Percentiles rank a stretch among this genome's conserved stretches.
Evolutionary conservation across 345 rosid genomes (phyloP).

Genomic region (Pelargonium nanum): DNA sequence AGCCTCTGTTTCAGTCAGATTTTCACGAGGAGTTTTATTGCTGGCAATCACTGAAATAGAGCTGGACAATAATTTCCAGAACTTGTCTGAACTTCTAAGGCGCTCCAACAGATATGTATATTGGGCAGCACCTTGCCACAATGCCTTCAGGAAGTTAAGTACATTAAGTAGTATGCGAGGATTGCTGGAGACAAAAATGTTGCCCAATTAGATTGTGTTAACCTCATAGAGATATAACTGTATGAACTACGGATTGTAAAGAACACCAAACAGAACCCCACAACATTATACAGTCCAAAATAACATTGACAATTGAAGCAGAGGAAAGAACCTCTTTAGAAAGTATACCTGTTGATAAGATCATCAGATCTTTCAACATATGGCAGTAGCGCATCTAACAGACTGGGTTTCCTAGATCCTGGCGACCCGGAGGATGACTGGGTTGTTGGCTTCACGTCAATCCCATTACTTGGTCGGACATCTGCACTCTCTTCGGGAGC

Average conservation of each 20-base stretch:
- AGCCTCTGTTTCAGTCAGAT: constrained; percentile 31
- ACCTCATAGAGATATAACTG: constrained; percentile 1
- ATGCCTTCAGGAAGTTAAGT: constrained; percentile 63
- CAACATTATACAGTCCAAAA: background rate
- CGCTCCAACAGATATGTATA: constrained; percentile 41
- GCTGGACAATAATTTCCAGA: constrained; percentile 61
- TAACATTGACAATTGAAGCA: background rate
- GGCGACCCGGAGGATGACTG: constrained; percentile 23
- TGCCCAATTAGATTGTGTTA: constrained; percentile 4
- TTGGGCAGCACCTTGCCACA: constrained; percentile 89
- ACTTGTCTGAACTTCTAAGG: constrained; percentile 39
- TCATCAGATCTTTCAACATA: constrained; percentile 47
- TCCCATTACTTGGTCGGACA: constrained; percentile 20
- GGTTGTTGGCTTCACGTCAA: constrained; percentile 23
- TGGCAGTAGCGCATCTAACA: constrained; percentile 38
- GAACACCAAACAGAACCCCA: too few relatives aligned
- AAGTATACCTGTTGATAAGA: constrained; percentile 53
- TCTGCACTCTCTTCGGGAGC: constrained; percentile 29
- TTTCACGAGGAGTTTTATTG: constrained; percentile 29
- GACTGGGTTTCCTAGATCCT: constrained; percentile 30
- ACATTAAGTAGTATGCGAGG: constrained; percentile 41
- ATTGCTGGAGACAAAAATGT: constrained; percentile 36
- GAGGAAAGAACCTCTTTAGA: background rate
- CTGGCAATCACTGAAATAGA: constrained; percentile 27
- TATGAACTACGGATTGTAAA: constrained; percentile 13